Base-by-base conservation (phyloP, 345 rosid species). In the Nasturtium officinale region DNA sequence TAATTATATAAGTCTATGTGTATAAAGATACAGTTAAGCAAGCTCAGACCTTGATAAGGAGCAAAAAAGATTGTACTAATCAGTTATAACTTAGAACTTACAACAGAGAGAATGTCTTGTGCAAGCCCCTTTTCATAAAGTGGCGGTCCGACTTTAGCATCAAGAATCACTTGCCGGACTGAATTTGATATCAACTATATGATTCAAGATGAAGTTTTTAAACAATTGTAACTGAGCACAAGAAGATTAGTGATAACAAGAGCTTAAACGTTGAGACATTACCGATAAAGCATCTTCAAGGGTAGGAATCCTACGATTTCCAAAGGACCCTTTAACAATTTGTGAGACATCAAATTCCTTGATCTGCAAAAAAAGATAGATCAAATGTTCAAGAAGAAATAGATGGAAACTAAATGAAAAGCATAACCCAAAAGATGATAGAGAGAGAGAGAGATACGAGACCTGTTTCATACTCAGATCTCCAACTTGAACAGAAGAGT, bases 101-200 rank as follows among this genome's bases (percentile, higher is more conserved):
- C 98, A 75, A 77, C 79, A 53, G 96, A 85, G 37, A 95, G 87
- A 61, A 95, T 85, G 76, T 95, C 96, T 67, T 84, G 78, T 6
- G 96, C 90, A 26, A 95, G 90, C 21, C 94, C 96, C 73, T 84
- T 89, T 77, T 91, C 99, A 81, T 82, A 83, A 64, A 77, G 80
- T 42, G 93, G 99, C 29, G 97, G 97, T 48, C 99, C 96, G 15
- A 91, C 89, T 82, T 95, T 95, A n/a, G 86, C 96, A 75, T 95
- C 99, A 40, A 95, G 82, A 76, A 95, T 82, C 77, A 91, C 93
- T 82, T 47, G 81, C 61, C 47, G 79, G 53, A 91, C 93, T 64
- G 99, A 89, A 78, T 63, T 76, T 65, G 96, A 91, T 79, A 95
- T 69, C 52, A 80, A 61, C 99, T 90, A 69, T 69, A 77, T 59